Evolutionary conservation across 2,329 filamentous ascomycete species (phyloP), one percentile per base, ranked within the genome.

Genomic region (Periconia digitata): DNA sequence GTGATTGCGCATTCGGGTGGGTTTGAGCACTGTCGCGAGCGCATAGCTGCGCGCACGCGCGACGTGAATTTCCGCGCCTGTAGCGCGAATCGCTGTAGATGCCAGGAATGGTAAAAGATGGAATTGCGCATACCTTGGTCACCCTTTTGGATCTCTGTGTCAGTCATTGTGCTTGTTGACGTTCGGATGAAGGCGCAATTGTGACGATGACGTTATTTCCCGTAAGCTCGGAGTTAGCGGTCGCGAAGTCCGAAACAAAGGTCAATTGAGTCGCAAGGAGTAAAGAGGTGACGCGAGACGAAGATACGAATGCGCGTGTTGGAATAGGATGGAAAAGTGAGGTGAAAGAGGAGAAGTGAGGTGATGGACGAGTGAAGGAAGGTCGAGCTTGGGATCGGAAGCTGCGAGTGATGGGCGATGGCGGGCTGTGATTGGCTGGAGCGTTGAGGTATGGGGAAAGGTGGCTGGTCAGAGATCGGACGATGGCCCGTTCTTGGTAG

Each of bases 131-230:
- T 60, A 71, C 68, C 68, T 65, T 71, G 56, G 44, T 71, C 68
- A 48, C 68, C 68, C 43, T 70, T 44, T 40, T 71, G 64, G 39
- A 71, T 60, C 47, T 69, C 53, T 22, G 60, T 61, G 29, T 70
- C 67, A 37, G 66, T 62, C 68, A 71, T 71, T 47, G 40, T 64
- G 61, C 47, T 50, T 17, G 47, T 47, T 3, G 46, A 44, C 29
- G 37, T 44, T 44, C 22, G 42, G 40, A 39, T 50, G 27, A 13
- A 53, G 54, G 52, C 57, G 54, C 46, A 40, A 46, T 48, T 44
- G 47, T 43, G 46, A 48, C 38, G 54, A 66, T 67, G 64, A 69
- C 62, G 66, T 67, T 60, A 61, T 67, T 51, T 46, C 55, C 43
- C 43, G 47, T 48, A 57, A 50, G 58, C 47, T 29, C 48, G 47